Evolutionary conservation across 106 monocot genomes (phyloP), one percentile per base, ranked within the genome.

Genomic region (Dioscorea dumetorum): DNA sequence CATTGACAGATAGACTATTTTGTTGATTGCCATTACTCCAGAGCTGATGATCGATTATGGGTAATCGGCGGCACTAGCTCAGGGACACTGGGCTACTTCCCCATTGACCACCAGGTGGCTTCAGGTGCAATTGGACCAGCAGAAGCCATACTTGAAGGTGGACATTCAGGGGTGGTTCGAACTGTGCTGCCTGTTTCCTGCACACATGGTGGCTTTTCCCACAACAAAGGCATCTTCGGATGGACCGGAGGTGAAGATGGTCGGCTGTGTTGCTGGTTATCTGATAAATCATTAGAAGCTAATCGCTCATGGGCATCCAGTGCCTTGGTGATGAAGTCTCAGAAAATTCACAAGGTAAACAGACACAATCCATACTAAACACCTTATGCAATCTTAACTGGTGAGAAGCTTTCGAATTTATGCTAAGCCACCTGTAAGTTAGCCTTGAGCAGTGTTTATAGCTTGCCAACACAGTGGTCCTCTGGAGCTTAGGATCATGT

Each of bases 221-320:
- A 52, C 22, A 75, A 18, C 4, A 85, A 74, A 32, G 83, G 84
- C 21, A 67, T 99, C 18, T 90, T 92, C 69, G 87, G 84, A 60
- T 99, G 97, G 97, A 90, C 80, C 3, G 97, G 97, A 4, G 97
- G 92, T 58, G 97, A 99, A 75, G 97, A 99, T 70, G 97, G 92
- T 6, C 81, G 89, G 11, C 61, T 99, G 14, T 92, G 92, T 68
- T 99, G 97, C 53, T 99, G 97, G 97, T 66, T 76, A 33, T 86
- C 89, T 0, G 88, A 80, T 48, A 84, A 80, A 49, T 72, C 78
- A 23, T 28, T 57, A 12, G 86, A 78, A 52, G 67, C 67, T 9
- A 89, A 85, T 50, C 69, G 60, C 0, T 95, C 88, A 23, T 97
- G 91, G 91, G 74, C 85, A 56, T 85, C 85, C 15, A 85, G 57